These are phyloP conservation scores for Fraxinus cuspidata DNA, from an alignment of 257 asterid genomes.

Conservation along the genomic window DNA sequence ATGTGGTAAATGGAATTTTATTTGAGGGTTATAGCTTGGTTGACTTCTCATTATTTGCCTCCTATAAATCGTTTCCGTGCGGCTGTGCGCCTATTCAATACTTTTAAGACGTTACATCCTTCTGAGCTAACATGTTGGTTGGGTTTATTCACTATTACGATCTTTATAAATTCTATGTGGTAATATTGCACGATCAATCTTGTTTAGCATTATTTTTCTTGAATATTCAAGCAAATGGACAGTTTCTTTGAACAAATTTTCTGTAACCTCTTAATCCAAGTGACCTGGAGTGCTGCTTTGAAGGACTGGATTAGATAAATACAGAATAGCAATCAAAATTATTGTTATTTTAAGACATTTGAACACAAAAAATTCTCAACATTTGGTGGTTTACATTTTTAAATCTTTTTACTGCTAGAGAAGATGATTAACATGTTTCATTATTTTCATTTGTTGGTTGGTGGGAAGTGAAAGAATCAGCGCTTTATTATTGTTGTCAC, in stretches of 20 bases:
- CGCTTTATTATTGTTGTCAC: neutral
- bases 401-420: neutral
- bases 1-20: neutral
- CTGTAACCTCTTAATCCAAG: constrained; percentile 59
- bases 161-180: neutral
- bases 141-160: neutral
- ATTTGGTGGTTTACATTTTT: neutral
- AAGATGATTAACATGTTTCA: neutral
- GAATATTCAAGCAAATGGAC: constrained; percentile 82
- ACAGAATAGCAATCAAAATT: neutral
- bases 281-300: too few species aligned
- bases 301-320: neutral
- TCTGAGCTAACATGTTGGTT: neutral
- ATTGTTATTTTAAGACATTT: neutral
- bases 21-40: constrained; percentile 1
- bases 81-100: neutral
- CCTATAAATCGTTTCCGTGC: neutral
- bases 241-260: constrained; percentile 61
- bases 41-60: neutral
- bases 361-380: neutral
- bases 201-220: constrained; percentile 67
- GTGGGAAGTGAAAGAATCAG: neutral
- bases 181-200: constrained; percentile 54
- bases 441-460: neutral
- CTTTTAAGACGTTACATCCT: constrained; percentile 9